These are phyloP conservation scores for Pythium guiyangense DNA, from an alignment of 352 stramenopile species.

Conservation along the genomic window DNA sequence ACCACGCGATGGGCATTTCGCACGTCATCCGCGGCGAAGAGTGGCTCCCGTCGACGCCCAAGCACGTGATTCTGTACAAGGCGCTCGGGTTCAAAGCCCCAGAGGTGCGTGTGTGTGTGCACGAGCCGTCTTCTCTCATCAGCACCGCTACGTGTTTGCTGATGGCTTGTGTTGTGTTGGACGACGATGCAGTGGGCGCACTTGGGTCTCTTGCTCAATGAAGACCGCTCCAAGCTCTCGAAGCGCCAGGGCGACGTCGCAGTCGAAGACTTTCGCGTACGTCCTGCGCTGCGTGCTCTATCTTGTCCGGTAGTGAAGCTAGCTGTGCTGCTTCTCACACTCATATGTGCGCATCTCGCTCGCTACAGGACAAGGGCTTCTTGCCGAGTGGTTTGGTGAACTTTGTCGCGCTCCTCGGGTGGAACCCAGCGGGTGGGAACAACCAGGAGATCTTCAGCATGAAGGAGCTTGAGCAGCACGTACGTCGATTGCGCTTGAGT, in stretches of 20 bases:
- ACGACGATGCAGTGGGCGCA: slow-evolving; percentile 90
- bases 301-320: background rate
- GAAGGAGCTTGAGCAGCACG: slow-evolving; percentile 83
- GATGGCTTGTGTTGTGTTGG: background rate
- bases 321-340: background rate
- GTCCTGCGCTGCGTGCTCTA: slow-evolving; percentile 7
- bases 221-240: slow-evolving; percentile 97
- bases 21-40: slow-evolving; percentile 97
- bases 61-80: slow-evolving; percentile 90
- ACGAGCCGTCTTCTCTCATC: too few relatives aligned
- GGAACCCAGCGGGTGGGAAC: slow-evolving; percentile 93
- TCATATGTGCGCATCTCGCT: background rate
- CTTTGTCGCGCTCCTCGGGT: slow-evolving; percentile 97
- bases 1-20: slow-evolving; percentile 96
- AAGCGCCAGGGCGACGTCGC: slow-evolving; percentile 97
- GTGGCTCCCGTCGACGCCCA: slow-evolving; percentile 90
- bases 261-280: slow-evolving; percentile 95
- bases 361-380: slow-evolving; percentile 91
- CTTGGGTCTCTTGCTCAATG: slow-evolving; percentile 93
- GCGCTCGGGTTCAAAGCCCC: slow-evolving; percentile 73
- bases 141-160: too few relatives aligned
- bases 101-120: slow-evolving; percentile 41
- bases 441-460: slow-evolving; percentile 97
- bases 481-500: slow-evolving; percentile 11
- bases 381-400: slow-evolving; percentile 96